Evolutionary conservation across 768 basidiomycete species (phyloP).

Genomic region (Chiua virens): DNA sequence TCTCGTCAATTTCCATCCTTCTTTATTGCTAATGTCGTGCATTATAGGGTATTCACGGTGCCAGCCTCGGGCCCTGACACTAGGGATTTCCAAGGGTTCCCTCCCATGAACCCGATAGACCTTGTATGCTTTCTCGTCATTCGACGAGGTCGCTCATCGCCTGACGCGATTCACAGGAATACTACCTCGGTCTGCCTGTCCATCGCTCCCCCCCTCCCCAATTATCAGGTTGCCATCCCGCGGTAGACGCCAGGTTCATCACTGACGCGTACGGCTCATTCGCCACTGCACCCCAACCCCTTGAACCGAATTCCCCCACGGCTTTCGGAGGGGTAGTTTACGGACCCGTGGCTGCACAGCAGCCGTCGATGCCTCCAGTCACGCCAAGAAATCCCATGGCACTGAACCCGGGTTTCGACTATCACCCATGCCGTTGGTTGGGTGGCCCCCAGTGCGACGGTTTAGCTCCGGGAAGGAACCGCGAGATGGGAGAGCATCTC

Average conservation of each 20-base stretch:
- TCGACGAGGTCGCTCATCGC: neutral
- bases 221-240: neutral
- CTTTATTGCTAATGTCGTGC: neutral
- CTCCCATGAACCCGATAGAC: neutral
- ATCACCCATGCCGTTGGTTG: slow-evolving; percentile 22
- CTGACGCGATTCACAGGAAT: slow-evolving; percentile 8
- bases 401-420: slow-evolving; percentile 4
- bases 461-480: slow-evolving; percentile 26
- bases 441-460: slow-evolving; percentile 23
- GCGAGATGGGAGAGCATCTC: slow-evolving; percentile 32
- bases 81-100: neutral
- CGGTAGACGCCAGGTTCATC: neutral
- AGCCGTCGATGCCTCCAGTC: slow-evolving; percentile 17
- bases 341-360: neutral
- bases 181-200: neutral
- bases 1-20: neutral
- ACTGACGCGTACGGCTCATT: neutral
- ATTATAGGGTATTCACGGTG: slow-evolving; percentile 7
- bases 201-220: neutral
- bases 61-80: neutral
- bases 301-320: neutral
- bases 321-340: neutral
- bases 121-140: slow-evolving; percentile 7
- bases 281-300: neutral
- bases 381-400: slow-evolving; percentile 3